phyloP scores from a whole-genome alignment of 129 eudicot genomes.

The Lactuca sativa region DNA sequence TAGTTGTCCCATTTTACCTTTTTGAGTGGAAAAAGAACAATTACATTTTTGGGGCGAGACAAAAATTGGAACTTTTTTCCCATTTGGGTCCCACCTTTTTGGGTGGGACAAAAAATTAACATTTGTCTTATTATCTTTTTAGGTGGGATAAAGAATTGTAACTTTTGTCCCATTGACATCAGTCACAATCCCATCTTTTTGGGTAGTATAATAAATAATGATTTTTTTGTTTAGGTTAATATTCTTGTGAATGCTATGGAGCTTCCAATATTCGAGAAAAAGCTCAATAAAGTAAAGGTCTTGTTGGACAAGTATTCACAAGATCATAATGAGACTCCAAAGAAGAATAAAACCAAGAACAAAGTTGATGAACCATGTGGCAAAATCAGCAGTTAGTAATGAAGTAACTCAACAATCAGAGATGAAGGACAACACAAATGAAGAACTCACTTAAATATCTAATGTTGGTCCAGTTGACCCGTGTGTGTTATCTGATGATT shows the following conservation, averaged over 20 bases:
- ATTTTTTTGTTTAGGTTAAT: slow-evolving; percentile 61
- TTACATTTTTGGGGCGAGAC: too few species aligned
- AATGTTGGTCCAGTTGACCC: slow-evolving; percentile 32
- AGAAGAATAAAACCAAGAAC: slow-evolving; percentile 30
- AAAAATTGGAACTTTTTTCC: not conserved
- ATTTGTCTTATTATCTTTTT: too few species aligned
- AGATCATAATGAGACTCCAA: slow-evolving; percentile 35
- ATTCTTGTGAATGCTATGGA: slow-evolving; percentile 78
- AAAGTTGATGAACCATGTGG: slow-evolving; percentile 29
- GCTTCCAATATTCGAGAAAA: slow-evolving; percentile 52
- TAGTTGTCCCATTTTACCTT: not conserved
- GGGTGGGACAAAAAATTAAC: too few species aligned
- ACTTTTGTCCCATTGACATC: too few species aligned
- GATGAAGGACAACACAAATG: slow-evolving; percentile 37
- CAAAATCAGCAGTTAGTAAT: slow-evolving; percentile 56
- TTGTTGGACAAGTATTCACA: slow-evolving; percentile 48
- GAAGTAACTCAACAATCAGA: slow-evolving; percentile 65
- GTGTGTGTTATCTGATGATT: slow-evolving; percentile 40
- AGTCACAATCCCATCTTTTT: too few species aligned
- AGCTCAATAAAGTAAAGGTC: slow-evolving; percentile 48
- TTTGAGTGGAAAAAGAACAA: not conserved
- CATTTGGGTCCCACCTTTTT: not conserved
- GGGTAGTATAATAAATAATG: too few species aligned
- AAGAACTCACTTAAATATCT: slow-evolving; percentile 38
- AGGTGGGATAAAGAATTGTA: too few species aligned